phyloP scores from a whole-genome alignment of 139 green algal species.

The Micromonas pusilla region DNA sequence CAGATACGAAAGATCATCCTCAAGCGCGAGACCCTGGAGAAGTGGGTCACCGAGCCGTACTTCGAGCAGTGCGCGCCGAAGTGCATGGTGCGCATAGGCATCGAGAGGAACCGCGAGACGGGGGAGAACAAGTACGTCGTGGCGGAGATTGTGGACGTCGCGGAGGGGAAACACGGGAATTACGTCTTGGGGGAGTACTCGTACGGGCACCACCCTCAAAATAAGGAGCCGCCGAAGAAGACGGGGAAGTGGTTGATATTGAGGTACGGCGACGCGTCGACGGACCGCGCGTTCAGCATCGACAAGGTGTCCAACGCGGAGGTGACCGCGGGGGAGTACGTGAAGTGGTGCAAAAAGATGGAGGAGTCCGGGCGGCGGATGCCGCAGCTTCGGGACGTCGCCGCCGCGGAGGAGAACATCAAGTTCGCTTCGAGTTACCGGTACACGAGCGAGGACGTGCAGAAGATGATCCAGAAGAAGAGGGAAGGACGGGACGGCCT shows the following conservation, averaged over 20 bases:
- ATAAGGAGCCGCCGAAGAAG: too few species aligned
- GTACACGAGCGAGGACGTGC: conserved; percentile 21
- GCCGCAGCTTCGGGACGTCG: neutral
- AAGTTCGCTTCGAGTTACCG: neutral
- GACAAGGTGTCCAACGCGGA: neutral
- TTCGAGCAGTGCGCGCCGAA: neutral
- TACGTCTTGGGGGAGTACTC: neutral
- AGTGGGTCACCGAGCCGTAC: neutral
- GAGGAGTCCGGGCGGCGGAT: neutral
- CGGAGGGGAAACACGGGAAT: neutral
- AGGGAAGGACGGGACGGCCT: neutral
- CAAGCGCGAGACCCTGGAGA: neutral
- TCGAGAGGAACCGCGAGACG: neutral
- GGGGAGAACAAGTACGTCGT: neutral
- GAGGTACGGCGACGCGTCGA: neutral
- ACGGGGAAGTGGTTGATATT: neutral
- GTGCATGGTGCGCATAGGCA: neutral
- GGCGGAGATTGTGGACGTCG: neutral
- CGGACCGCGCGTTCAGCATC: neutral
- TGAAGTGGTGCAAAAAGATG: neutral
- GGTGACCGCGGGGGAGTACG: neutral
- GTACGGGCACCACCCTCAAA: neutral
- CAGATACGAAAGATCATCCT: neutral
- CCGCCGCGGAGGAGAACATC: neutral
- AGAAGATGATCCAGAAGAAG: conserved; percentile 2